These are phyloP conservation scores for Neonectria ditissima DNA, from an alignment of 2,329 filamentous ascomycete species.

Conservation along the genomic window DNA sequence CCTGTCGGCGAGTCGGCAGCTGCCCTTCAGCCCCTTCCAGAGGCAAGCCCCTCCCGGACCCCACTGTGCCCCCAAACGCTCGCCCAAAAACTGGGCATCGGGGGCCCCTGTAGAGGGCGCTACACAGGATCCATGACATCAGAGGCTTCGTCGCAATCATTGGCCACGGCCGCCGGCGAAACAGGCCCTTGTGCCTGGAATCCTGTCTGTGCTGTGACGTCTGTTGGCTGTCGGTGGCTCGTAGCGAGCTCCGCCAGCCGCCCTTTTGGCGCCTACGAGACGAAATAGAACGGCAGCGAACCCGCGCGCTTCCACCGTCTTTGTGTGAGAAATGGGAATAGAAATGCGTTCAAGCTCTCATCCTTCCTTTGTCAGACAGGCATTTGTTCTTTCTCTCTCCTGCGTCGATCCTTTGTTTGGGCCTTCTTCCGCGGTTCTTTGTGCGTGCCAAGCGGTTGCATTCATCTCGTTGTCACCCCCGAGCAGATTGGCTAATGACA, in stretches of 20 bases:
- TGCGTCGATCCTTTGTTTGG: slow-evolving; percentile 4
- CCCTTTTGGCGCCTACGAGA: slow-evolving; percentile 21
- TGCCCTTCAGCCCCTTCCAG: not conserved
- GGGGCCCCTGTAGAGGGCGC: slow-evolving; percentile 24
- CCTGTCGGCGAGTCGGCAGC: slow-evolving; percentile 11
- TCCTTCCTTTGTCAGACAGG: slow-evolving; percentile 10
- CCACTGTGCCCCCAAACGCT: slow-evolving; percentile 7
- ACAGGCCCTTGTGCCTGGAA: slow-evolving; percentile 38
- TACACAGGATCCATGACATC: slow-evolving; percentile 47
- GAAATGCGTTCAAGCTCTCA: not conserved
- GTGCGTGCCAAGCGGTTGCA: not conserved
- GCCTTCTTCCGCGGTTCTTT: slow-evolving; percentile 7
- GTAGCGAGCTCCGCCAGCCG: slow-evolving; percentile 6
- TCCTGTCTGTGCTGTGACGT: slow-evolving; percentile 19
- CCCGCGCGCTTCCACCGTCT: slow-evolving; percentile 26
- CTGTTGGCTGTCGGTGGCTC: slow-evolving; percentile 32
- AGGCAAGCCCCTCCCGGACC: slow-evolving; percentile 4
- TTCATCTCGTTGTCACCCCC: slow-evolving; percentile 4
- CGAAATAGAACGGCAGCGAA: slow-evolving; percentile 20
- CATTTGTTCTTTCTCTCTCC: not conserved
- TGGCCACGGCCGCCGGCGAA: slow-evolving; percentile 39
- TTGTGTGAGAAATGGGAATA: not conserved
- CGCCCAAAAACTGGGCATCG: slow-evolving; percentile 30
- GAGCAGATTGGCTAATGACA: slow-evolving; percentile 12
- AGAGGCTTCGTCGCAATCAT: slow-evolving; percentile 47